Base-by-base conservation (phyloP, 208 protist species). In the Leishmania guyanensis region DNA sequence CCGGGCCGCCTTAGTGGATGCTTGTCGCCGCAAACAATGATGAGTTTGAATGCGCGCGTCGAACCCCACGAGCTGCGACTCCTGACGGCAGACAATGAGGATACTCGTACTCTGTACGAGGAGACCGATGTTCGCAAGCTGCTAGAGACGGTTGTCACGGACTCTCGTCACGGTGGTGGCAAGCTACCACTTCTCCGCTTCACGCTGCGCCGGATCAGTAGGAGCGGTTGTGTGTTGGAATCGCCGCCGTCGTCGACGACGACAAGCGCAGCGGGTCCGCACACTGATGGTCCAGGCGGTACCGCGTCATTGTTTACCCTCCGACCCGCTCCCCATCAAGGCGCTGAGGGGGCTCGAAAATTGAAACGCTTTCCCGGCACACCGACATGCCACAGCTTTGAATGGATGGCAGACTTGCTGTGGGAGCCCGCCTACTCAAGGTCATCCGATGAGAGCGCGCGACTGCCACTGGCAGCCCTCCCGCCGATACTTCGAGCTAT, bases 51-150 rank as follows among this genome's bases (percentile, higher is more conserved):
- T 16, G 72, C 72, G 14, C 72, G 72, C 51, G 20, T 76, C 29
- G 17, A 39, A 0, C 72, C 72, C 14, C 51, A 76, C 33, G 72
- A 76, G 72, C 50, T 76, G 72, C 53, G 72, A 14, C 72, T 76
- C 12, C 72, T 62, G 72, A 76, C 72, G 50, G 22, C n/a, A 39
- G 72, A 54, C 26, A 46, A 29, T 51, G 46, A n/a, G 46, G 69
- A 73, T n/a, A 46, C 46, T 16, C 46, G 16, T 51, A 29, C 43
- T 10, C 33, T 73, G 22, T 51, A 14, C 48, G 26, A 17, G 66
- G 66, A 51, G 16, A 33, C 22, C 22, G 22, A 8, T 12, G 43
- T 10, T 53, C 46, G 46, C 8, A 26, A 26, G 22, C 69, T 51
- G 46, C 69, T 10, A 53, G 46, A 29, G 9, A 29, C 33, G 69